Conservation (phyloP, 2,329 filamentous ascomycete genomes). For the Zarea fungicola region DNA sequence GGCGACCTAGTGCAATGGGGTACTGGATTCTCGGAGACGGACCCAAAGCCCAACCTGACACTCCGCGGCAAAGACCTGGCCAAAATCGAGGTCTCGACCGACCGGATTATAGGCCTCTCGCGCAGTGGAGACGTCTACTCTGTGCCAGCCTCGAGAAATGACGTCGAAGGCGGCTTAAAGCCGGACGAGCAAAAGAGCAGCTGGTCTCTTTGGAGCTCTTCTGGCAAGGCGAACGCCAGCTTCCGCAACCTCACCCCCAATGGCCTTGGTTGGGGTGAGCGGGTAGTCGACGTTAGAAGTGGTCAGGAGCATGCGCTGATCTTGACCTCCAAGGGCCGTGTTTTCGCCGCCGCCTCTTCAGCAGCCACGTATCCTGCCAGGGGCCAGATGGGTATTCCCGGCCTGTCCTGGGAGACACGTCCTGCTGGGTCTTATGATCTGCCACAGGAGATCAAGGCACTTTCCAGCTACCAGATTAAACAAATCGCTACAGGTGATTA, state of each 20-base stretch:
- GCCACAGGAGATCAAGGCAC: slow-evolving; percentile 69
- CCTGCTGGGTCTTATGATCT: slow-evolving; percentile 75
- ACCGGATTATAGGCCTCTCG: slow-evolving; percentile 76
- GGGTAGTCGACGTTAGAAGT: slow-evolving; percentile 65
- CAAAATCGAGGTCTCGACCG: slow-evolving; percentile 71
- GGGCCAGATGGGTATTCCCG: slow-evolving; percentile 84
- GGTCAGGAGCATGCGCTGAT: slow-evolving; percentile 84
- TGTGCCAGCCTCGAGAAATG: slow-evolving; percentile 67
- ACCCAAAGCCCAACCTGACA: slow-evolving; percentile 62
- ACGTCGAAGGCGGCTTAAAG: slow-evolving; percentile 63
- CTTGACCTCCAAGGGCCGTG: slow-evolving; percentile 75
- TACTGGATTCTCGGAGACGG: slow-evolving; percentile 61
- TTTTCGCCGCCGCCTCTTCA: slow-evolving; percentile 84
- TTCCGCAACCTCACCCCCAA: slow-evolving; percentile 68
- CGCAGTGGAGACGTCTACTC: slow-evolving; percentile 77
- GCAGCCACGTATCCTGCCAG: slow-evolving; percentile 70
- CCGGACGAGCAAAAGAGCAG: slow-evolving; percentile 45
- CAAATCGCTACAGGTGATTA: slow-evolving; percentile 80
- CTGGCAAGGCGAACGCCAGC: slow-evolving; percentile 43
- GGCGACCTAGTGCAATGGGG: slow-evolving; percentile 95
- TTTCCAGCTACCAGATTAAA: slow-evolving; percentile 65
- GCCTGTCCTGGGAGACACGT: slow-evolving; percentile 71
- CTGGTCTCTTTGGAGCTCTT: slow-evolving; percentile 67
- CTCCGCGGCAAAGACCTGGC: slow-evolving; percentile 75
- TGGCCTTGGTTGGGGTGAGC: slow-evolving; percentile 63